Percentiles rank a stretch among this genome's conserved stretches.
Evolutionary conservation across 495 filamentous ascomycete genomes (phyloP).

Genomic region (Daldinia childiae): DNA sequence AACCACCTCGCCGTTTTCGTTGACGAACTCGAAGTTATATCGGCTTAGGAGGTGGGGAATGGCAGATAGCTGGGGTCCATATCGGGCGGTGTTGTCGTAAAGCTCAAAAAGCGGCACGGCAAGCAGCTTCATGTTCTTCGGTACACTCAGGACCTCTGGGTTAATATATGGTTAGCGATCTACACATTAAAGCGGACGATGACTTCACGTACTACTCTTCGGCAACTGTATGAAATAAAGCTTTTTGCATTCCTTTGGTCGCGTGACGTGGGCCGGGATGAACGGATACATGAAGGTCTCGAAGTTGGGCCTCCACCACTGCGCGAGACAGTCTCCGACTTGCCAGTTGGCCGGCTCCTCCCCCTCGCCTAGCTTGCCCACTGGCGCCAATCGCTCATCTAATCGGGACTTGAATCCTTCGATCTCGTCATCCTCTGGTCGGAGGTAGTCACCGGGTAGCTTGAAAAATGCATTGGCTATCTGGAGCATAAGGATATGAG

Average conservation of each 20-base stretch:
- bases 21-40: slow-evolving; percentile 98
- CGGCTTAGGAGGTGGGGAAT: slow-evolving; percentile 93
- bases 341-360: slow-evolving; percentile 93
- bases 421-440: slow-evolving; percentile 87
- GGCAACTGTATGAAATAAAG: slow-evolving; percentile 96
- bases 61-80: slow-evolving; percentile 94
- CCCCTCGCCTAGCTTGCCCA: slow-evolving; percentile 85
- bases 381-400: slow-evolving; percentile 91
- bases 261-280: slow-evolving; percentile 90
- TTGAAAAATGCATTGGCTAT: slow-evolving; percentile 99
- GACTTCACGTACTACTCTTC: slow-evolving; percentile 75
- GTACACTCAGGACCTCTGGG: slow-evolving; percentile 92
- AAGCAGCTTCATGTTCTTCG: slow-evolving; percentile 99
- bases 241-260: slow-evolving; percentile 99
- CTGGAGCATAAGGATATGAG: slow-evolving; percentile 97
- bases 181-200: background rate
- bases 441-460: slow-evolving; percentile 96
- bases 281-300: slow-evolving; percentile 99
- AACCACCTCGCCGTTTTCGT: slow-evolving; percentile 89
- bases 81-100: slow-evolving; percentile 94
- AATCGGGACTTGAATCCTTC: slow-evolving; percentile 91
- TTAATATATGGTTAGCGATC: slow-evolving; percentile 34
- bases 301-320: slow-evolving; percentile 99
- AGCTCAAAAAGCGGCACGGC: slow-evolving; percentile 97
- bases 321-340: slow-evolving; percentile 90